Evolutionary conservation across 306 rosid species (phyloP).

Genomic region (Bauhinia variegata): DNA sequence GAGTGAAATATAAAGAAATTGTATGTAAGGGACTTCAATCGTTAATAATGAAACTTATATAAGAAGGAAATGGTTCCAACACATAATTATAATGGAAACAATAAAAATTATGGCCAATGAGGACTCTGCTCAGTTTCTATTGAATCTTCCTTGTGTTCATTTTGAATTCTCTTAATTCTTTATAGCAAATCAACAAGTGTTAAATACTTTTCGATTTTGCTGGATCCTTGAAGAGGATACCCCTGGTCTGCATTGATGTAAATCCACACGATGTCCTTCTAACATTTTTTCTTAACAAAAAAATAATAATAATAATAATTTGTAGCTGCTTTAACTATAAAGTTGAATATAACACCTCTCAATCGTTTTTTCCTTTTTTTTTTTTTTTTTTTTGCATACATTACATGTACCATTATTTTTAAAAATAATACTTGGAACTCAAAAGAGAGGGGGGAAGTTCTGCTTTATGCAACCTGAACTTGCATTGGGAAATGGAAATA

Average conservation of each 20-base stretch:
- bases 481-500: no score
- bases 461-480: no score
- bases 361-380: no score
- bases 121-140: constrained; percentile 11
- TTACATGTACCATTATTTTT: no score
- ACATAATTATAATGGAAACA: neutral
- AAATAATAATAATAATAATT: constrained; percentile 2
- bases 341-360: neutral
- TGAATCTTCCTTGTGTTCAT: constrained; percentile 12
- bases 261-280: constrained; percentile 15
- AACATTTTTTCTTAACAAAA: neutral
- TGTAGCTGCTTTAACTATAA: neutral
- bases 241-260: neutral
- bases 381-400: no score
- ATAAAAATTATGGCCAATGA: no score
- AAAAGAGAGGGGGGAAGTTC: no score
- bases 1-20: constrained; percentile 1
- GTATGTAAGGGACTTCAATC: neutral
- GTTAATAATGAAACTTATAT: neutral
- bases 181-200: neutral
- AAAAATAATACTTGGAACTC: no score
- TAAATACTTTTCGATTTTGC: neutral
- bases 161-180: constrained; percentile 2
- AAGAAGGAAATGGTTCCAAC: neutral
- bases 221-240: constrained; percentile 7